A percentile compares a stretch with the other conserved stretches of the same genome.
phyloP scores from a whole-genome alignment of 164 flowering plant genomes.

The Stephania cephalantha region DNA sequence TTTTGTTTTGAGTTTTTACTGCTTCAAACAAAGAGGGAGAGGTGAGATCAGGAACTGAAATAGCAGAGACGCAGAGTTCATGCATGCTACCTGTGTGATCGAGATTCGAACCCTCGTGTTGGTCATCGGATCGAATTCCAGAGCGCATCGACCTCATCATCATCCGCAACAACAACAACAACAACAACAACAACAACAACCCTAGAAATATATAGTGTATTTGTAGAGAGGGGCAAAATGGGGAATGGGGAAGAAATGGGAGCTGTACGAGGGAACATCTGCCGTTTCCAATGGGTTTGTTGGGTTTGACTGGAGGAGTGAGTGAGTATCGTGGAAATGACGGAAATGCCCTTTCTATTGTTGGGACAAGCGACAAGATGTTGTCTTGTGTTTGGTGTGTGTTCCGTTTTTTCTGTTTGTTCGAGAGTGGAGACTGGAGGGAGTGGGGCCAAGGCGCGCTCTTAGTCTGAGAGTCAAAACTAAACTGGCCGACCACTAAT shows the following conservation, averaged over 20 bases:
- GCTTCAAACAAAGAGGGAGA: not conserved
- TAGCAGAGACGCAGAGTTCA: not conserved
- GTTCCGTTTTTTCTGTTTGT: no score
- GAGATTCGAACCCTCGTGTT: constrained; percentile 47
- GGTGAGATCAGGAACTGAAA: not conserved
- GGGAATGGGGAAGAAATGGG: not conserved
- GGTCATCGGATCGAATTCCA: constrained; percentile 35
- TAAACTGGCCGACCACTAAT: no score
- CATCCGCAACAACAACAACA: not conserved
- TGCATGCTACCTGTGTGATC: constrained; percentile 23
- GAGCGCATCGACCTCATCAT: constrained; percentile 20
- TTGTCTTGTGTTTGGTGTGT: no score
- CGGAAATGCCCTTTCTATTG: no score
- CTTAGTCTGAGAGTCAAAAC: no score
- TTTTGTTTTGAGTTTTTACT: constrained; percentile 11
- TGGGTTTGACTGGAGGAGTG: not conserved
- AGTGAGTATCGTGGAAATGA: no score
- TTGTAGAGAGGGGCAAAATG: not conserved
- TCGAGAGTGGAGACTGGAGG: no score
- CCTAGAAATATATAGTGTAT: not conserved
- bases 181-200: not conserved
- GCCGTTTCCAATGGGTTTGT: constrained; percentile 2
- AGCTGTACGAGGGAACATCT: not conserved
- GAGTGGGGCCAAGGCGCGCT: no score
- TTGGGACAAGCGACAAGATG: not conserved